These are phyloP conservation scores for Pisolithus thermaeus DNA, from an alignment of 1,284 basidiomycete genomes.

Conservation along the genomic window DNA sequence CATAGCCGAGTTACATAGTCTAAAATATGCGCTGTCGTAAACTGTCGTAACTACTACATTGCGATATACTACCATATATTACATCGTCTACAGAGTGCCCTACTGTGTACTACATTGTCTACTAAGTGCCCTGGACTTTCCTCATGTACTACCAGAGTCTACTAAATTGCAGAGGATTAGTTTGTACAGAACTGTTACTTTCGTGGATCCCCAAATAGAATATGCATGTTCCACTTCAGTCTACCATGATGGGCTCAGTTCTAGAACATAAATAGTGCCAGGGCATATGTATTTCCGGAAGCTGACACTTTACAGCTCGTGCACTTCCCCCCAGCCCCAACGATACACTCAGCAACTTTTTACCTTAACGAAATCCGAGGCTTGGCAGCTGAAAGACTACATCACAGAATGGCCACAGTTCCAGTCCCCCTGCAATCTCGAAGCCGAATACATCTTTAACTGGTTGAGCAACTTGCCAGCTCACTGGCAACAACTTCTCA, in stretches of 20 bases:
- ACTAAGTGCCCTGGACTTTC: too few species aligned
- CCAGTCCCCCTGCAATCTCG: constrained; percentile 97
- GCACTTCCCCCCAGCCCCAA: constrained; percentile 77
- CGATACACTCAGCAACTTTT: constrained; percentile 79
- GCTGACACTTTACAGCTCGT: neutral
- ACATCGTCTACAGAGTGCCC: too few species aligned
- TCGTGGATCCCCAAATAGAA: constrained; percentile 96
- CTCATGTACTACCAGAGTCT: too few species aligned
- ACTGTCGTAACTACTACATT: too few species aligned
- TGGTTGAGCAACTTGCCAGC: constrained; percentile 89
- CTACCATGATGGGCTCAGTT: constrained; percentile 83
- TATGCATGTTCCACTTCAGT: constrained; percentile 93
- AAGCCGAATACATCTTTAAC: constrained; percentile 94
- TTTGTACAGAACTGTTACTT: constrained; percentile 92
- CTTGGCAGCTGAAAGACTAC: too few species aligned
- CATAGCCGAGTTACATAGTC: too few species aligned
- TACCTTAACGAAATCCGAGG: constrained; percentile 65
- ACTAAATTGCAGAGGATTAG: too few species aligned
- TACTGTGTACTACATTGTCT: too few species aligned
- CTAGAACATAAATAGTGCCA: constrained; percentile 45
- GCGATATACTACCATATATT: too few species aligned
- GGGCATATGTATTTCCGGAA: neutral
- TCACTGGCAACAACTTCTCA: constrained; percentile 92
- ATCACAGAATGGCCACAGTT: constrained; percentile 89
- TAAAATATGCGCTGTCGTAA: too few species aligned